Evolutionary conservation across 192 early-diverging fungal genomes (phyloP), one percentile per base, ranked within the genome.

Genomic region (Umbelopsis isabellina): DNA sequence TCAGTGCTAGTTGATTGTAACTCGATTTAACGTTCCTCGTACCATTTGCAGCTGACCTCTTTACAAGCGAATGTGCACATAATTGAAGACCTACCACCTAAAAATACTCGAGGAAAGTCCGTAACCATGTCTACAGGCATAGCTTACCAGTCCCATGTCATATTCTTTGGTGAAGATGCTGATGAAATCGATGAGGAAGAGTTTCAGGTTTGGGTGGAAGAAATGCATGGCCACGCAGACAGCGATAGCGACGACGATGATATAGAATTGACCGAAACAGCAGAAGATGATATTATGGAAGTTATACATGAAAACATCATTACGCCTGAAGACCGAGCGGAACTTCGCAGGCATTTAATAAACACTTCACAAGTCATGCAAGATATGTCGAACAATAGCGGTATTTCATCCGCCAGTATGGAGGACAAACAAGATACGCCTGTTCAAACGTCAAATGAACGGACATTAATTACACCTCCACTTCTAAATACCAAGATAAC

Each of bases 121-220:
- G 79, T 65, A 25, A 81, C 66, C 65, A 78, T 77, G 72, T 81
- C 49, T 67, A 79, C 80, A 68, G 49, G 72, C 30, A 50, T 72
- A 69, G 49, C 70, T 75, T 77, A 78, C 70, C 70, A 80, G 74
- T 49, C 72, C 27, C 72, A 78, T 20, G 73, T 78, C 25, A 78
- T 78, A 41, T 52, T 78, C 21, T 49, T 72, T 4, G 65, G 49
- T 23, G 68, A 69, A 58, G 68, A 66, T 66, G 70, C 72, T 8
- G 78, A 80, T 35, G 75, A 72, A 6, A 71, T 68, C 7, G 81
- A 84, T 10, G 82, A 78, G 2, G 81, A 85, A 67, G 77, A 78
- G 45, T 77, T 73, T 37, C 79, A 84, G 33, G 82, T 84, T 73
- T 50, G 75, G 50, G 75, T 70, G 30, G 83, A 84, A 72, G 80